Conservation (phyloP, 1,284 basidiomycete genomes). For the Ceratobasidium sp. region DNA sequence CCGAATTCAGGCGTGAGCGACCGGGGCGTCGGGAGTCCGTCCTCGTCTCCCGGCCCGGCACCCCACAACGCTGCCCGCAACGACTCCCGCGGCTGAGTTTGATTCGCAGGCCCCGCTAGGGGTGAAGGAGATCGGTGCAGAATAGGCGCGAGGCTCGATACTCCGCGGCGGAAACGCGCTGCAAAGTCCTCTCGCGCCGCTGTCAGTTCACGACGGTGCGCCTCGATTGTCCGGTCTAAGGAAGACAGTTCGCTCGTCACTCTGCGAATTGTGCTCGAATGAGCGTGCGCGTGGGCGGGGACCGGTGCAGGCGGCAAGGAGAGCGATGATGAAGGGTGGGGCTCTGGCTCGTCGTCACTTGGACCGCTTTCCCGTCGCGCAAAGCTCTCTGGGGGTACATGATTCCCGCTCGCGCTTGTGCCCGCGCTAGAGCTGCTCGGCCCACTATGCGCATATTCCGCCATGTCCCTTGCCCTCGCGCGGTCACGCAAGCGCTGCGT, state of each 20-base stretch:
- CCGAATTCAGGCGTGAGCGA: slow-evolving; percentile 39
- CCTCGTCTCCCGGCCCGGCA: slow-evolving; percentile 34
- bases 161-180: slow-evolving; percentile 39
- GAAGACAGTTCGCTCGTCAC: slow-evolving; percentile 40
- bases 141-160: slow-evolving; percentile 31
- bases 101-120: slow-evolving; percentile 5
- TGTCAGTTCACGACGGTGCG: slow-evolving; percentile 34
- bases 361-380: slow-evolving; percentile 36
- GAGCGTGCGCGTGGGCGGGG: slow-evolving; percentile 35
- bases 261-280: slow-evolving; percentile 34
- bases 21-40: slow-evolving; percentile 42
- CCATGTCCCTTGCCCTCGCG: slow-evolving; percentile 22
- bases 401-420: slow-evolving; percentile 19
- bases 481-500: slow-evolving; percentile 40
- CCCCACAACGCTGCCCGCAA: slow-evolving; percentile 39
- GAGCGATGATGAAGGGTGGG: slow-evolving; percentile 10
- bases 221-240: slow-evolving; percentile 36
- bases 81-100: slow-evolving; percentile 33
- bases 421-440: neutral
- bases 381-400: slow-evolving; percentile 40
- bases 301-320: slow-evolving; percentile 33
- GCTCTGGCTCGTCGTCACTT: slow-evolving; percentile 16
- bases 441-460: slow-evolving; percentile 9
- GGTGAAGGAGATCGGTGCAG: slow-evolving; percentile 26
- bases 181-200: slow-evolving; percentile 37